phyloP scores from a whole-genome alignment of 495 filamentous ascomycete species.

The Tricharina praecox region DNA sequence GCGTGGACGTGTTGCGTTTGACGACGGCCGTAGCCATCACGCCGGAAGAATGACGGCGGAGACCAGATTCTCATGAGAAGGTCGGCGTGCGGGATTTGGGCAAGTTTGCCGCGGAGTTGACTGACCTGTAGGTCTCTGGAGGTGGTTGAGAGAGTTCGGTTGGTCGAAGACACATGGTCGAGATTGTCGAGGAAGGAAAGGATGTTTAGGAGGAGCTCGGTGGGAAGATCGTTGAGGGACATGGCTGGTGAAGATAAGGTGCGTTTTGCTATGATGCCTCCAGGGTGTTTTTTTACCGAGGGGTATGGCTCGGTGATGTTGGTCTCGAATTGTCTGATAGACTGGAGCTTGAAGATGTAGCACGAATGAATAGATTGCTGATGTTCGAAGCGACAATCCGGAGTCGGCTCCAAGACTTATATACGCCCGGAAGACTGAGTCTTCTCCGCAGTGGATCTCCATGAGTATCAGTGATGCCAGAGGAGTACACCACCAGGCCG shows the following conservation, averaged over 20 bases:
- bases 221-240: conserved; percentile 20
- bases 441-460: too few relatives aligned
- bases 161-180: conserved; percentile 20
- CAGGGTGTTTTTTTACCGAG: too few relatives aligned
- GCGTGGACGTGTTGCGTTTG: conserved; percentile 1
- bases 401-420: too few relatives aligned
- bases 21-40: conserved; percentile 6
- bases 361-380: too few relatives aligned
- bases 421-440: too few relatives aligned
- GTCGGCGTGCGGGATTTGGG: conserved; percentile 23
- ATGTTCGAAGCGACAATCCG: too few relatives aligned
- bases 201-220: conserved; percentile 26
- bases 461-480: not conserved
- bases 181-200: conserved; percentile 24
- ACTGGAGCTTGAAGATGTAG: too few relatives aligned
- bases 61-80: conserved; percentile 27
- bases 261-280: too few relatives aligned
- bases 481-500: not conserved
- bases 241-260: not conserved
- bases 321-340: too few relatives aligned
- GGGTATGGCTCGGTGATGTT: too few relatives aligned
- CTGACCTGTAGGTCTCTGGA: conserved; percentile 18
- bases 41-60: conserved; percentile 26
- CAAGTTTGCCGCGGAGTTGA: conserved; percentile 17
- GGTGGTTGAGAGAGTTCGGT: conserved; percentile 16